Conservation (phyloP, 164 flowering plant species). For the Dillenia suffruticosa region DNA sequence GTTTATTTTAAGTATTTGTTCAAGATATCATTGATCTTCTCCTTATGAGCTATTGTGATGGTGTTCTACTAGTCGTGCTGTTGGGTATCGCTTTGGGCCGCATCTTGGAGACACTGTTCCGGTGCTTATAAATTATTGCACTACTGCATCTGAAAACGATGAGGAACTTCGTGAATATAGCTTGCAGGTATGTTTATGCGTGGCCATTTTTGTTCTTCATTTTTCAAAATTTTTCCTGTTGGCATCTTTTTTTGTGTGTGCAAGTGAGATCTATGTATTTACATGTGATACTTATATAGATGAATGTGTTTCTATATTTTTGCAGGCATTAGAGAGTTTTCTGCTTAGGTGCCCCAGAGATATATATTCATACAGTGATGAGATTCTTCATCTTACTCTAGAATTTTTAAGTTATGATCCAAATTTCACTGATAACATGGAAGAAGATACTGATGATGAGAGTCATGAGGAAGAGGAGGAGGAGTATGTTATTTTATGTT, state of each 20-base stretch:
- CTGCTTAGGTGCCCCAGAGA: slow-evolving; percentile 92
- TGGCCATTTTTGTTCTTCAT: neutral
- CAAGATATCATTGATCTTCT: neutral
- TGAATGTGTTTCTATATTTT: neutral
- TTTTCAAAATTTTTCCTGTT: neutral
- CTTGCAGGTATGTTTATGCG: slow-evolving; percentile 65
- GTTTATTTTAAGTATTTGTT: neutral
- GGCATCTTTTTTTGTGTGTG: slow-evolving; percentile 1
- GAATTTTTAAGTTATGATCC: slow-evolving; percentile 95
- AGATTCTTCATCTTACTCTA: slow-evolving; percentile 74
- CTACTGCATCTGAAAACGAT: slow-evolving; percentile 89
- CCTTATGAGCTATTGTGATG: neutral
- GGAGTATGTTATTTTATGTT: slow-evolving; percentile 55
- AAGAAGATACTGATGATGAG: slow-evolving; percentile 95
- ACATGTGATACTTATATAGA: neutral
- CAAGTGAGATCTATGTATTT: neutral
- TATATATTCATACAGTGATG: slow-evolving; percentile 75
- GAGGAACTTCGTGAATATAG: slow-evolving; percentile 99
- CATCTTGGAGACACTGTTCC: slow-evolving; percentile 92
- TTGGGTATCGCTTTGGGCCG: slow-evolving; percentile 98
- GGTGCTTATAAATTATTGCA: slow-evolving; percentile 73
- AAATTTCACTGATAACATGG: slow-evolving; percentile 97
- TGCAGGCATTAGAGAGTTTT: slow-evolving; percentile 95
- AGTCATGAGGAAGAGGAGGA: slow-evolving; percentile 86
- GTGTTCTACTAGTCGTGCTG: slow-evolving; percentile 71